Evolutionary conservation across 371 early-diverging fungal genomes (phyloP).

Genomic region (Circinella umbellata): DNA sequence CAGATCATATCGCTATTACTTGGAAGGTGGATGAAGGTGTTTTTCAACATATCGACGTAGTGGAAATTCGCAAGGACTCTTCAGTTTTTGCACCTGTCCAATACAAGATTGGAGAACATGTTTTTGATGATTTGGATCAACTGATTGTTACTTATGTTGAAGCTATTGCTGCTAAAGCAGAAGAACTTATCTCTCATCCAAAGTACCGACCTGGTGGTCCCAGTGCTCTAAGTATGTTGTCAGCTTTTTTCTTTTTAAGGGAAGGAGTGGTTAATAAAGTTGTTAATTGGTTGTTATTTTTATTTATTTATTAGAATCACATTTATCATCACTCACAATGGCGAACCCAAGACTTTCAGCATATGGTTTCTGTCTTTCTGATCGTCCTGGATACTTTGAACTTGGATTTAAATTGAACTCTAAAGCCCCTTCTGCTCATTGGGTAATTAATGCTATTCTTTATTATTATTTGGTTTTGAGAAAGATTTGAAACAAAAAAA

Average conservation of each 20-base stretch:
- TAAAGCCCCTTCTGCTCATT: slow-evolving; percentile 39
- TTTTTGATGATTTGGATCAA: slow-evolving; percentile 90
- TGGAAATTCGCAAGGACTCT: slow-evolving; percentile 71
- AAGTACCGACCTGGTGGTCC: slow-evolving; percentile 61
- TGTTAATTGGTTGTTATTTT: neutral
- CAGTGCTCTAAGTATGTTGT: slow-evolving; percentile 35
- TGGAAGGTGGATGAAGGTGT: slow-evolving; percentile 90
- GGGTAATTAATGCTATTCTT: slow-evolving; percentile 25
- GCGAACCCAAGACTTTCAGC: slow-evolving; percentile 60
- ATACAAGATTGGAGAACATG: slow-evolving; percentile 63
- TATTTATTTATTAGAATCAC: slow-evolving; percentile 31
- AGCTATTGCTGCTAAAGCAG: slow-evolving; percentile 73
- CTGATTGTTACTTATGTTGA: slow-evolving; percentile 89
- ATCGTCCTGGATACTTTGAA: slow-evolving; percentile 58
- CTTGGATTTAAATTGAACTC: slow-evolving; percentile 53
- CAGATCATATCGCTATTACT: slow-evolving; percentile 87
- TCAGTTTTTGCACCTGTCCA: slow-evolving; percentile 13
- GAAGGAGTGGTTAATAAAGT: too few relatives aligned
- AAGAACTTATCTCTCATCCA: slow-evolving; percentile 65
- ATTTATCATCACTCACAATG: slow-evolving; percentile 39
- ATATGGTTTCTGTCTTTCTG: slow-evolving; percentile 60
- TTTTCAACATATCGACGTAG: slow-evolving; percentile 92
- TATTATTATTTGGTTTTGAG: too few relatives aligned
- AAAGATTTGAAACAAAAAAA: too few relatives aligned
- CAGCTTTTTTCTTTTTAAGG: too few relatives aligned